A percentile compares a stretch with the other conserved stretches of the same genome.
phyloP scores from a whole-genome alignment of 768 basidiomycete species.

The Podaxis sp. region DNA sequence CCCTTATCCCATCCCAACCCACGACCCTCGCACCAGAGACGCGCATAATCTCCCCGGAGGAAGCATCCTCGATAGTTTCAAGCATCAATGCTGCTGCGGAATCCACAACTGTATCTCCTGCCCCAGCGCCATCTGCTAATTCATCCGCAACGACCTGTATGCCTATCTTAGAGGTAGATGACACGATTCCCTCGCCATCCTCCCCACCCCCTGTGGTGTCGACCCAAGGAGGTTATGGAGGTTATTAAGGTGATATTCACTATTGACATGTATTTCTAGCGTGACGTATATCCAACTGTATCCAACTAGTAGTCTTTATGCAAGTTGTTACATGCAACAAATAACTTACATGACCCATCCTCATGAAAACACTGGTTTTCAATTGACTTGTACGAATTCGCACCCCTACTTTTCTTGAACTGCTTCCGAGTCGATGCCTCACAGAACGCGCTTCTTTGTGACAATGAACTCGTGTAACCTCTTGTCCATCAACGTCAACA shows the following conservation, averaged over 20 bases:
- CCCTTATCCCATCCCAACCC: slow-evolving; percentile 16
- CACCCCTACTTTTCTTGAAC: neutral
- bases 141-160: neutral
- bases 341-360: too few relatives aligned
- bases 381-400: neutral
- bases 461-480: neutral
- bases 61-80: slow-evolving; percentile 36
- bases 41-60: slow-evolving; percentile 36
- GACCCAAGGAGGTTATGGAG: neutral
- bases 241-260: neutral
- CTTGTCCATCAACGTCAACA: neutral
- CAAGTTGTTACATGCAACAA: too few relatives aligned
- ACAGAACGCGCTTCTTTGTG: neutral
- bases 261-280: neutral
- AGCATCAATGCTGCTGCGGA: slow-evolving; percentile 19
- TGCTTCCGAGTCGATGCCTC: neutral
- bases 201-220: neutral
- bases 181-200: neutral
- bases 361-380: neutral
- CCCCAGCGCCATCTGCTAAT: neutral
- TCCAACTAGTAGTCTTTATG: too few relatives aligned
- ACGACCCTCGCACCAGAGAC: slow-evolving; percentile 32
- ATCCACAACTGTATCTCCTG: neutral
- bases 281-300: neutral
- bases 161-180: neutral